Conservation (phyloP, 345 rosid genomes). For the Hypericum perforatum region DNA sequence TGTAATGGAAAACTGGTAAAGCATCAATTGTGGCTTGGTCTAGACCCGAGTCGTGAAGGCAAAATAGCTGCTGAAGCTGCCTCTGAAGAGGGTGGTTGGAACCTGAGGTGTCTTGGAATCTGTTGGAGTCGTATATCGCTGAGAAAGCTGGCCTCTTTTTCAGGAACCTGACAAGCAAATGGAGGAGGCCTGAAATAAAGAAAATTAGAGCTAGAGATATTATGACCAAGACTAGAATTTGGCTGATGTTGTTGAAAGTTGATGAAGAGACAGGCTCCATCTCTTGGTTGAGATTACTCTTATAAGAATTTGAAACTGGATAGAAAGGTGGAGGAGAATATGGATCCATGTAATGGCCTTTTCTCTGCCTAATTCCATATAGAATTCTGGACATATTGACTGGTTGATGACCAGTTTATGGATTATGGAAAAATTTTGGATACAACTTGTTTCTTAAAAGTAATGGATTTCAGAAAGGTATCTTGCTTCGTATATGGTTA, state of each 20-base stretch:
- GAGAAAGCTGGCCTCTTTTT: constrained; percentile 32
- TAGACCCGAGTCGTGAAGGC: constrained; percentile 57
- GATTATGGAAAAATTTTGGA: not conserved
- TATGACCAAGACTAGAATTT: constrained; percentile 38
- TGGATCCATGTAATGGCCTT: constrained; percentile 18
- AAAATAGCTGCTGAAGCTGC: constrained; percentile 67
- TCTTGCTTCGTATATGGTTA: constrained; percentile 10
- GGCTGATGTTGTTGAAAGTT: constrained; percentile 31
- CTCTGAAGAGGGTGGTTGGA: constrained; percentile 36
- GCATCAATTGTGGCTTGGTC: constrained; percentile 64
- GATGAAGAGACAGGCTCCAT: constrained; percentile 24
- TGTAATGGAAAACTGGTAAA: constrained; percentile 56
- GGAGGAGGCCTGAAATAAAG: constrained; percentile 49
- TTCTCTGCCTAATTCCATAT: constrained; percentile 13
- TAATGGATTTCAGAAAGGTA: constrained; percentile 8
- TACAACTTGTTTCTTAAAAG: not conserved
- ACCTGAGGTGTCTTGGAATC: constrained; percentile 32
- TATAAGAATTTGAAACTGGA: constrained; percentile 12
- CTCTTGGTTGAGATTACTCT: constrained; percentile 8
- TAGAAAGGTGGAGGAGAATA: constrained; percentile 20
- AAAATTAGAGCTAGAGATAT: constrained; percentile 40
- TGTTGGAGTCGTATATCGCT: constrained; percentile 31
- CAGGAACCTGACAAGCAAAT: constrained; percentile 47
- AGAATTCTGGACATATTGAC: constrained; percentile 26
- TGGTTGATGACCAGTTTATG: not conserved